Conservation (phyloP, 2,329 filamentous ascomycete genomes). For the Malbranchea zuffiana region DNA sequence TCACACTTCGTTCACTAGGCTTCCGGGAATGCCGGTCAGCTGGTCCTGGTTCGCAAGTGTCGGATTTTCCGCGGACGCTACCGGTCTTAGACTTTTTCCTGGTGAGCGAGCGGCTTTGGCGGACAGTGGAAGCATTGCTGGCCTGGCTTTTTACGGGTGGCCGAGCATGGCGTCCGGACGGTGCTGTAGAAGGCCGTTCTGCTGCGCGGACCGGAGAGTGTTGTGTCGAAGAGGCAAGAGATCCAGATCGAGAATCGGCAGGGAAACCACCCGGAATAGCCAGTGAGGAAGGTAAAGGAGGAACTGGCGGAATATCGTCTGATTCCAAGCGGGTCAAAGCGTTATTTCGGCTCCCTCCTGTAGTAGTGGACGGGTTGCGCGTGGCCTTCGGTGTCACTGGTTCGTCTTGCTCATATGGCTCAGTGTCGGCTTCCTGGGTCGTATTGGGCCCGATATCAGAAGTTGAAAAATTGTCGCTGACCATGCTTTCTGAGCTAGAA, state of each 20-base stretch:
- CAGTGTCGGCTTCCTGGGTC: too few species aligned
- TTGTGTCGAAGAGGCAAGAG: conserved; percentile 17
- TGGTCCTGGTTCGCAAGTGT: conserved; percentile 3
- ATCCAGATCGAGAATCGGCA: conserved; percentile 23
- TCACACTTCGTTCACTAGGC: too few species aligned
- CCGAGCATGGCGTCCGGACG: conserved; percentile 9
- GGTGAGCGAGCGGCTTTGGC: conserved; percentile 21
- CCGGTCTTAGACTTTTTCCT: conserved; percentile 21
- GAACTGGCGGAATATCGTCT: conserved; percentile 36
- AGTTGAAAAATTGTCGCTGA: conserved; percentile 29
- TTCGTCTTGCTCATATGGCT: too few species aligned
- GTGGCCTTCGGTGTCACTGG: too few species aligned
- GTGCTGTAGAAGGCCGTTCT: conserved; percentile 18
- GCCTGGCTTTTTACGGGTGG: conserved; percentile 6
- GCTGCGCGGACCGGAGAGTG: conserved; percentile 16
- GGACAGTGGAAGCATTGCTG: conserved; percentile 4
- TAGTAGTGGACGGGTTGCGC: too few species aligned
- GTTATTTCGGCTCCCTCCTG: too few species aligned
- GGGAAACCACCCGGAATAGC: conserved; percentile 35
- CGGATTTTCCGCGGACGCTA: conserved; percentile 3
- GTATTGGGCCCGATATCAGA: conserved; percentile 25
- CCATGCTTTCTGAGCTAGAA: conserved; percentile 38
- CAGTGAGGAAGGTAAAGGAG: conserved; percentile 34
- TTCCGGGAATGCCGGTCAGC: neutral
- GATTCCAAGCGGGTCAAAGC: neutral